phyloP scores from a whole-genome alignment of 2,329 filamentous ascomycete genomes.

The Trichoderma sp. region DNA sequence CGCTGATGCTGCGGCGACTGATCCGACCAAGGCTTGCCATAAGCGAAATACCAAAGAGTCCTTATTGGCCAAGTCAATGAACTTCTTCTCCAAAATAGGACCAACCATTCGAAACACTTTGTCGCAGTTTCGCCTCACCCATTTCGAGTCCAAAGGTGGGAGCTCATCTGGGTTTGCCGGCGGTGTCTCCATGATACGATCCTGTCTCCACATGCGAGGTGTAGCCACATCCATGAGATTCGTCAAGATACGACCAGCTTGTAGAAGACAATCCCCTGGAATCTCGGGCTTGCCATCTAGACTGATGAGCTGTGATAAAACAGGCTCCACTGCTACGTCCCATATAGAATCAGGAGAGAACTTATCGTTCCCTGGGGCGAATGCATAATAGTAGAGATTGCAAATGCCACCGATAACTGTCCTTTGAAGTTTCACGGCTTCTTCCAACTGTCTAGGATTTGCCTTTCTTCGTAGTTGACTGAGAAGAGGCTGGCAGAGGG shows the following conservation, averaged over 20 bases:
- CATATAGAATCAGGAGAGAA: slow-evolving; percentile 73
- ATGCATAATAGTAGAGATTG: slow-evolving; percentile 78
- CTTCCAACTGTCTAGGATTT: slow-evolving; percentile 53
- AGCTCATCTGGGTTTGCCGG: slow-evolving; percentile 68
- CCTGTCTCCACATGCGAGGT: slow-evolving; percentile 67
- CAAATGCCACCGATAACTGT: slow-evolving; percentile 68
- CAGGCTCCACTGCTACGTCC: slow-evolving; percentile 67
- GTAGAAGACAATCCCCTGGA: slow-evolving; percentile 51
- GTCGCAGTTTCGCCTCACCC: slow-evolving; percentile 71
- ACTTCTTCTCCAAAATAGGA: slow-evolving; percentile 59
- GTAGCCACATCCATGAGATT: slow-evolving; percentile 63
- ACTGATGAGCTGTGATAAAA: slow-evolving; percentile 58
- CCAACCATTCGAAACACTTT: slow-evolving; percentile 62
- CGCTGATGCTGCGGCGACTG: slow-evolving; percentile 64
- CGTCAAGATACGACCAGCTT: slow-evolving; percentile 67
- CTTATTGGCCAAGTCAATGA: slow-evolving; percentile 59
- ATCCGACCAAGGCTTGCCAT: slow-evolving; percentile 60
- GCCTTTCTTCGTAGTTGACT: slow-evolving; percentile 67
- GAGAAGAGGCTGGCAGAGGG: slow-evolving; percentile 64
- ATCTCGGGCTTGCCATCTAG: slow-evolving; percentile 35
- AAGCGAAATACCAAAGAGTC: slow-evolving; percentile 53
- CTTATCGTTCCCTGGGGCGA: slow-evolving; percentile 65
- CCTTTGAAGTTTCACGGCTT: slow-evolving; percentile 47
- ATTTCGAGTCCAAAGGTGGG: slow-evolving; percentile 79
- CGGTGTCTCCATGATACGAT: slow-evolving; percentile 61